phyloP scores from a whole-genome alignment of 768 basidiomycete species.

The Boletus eberwhitei region DNA sequence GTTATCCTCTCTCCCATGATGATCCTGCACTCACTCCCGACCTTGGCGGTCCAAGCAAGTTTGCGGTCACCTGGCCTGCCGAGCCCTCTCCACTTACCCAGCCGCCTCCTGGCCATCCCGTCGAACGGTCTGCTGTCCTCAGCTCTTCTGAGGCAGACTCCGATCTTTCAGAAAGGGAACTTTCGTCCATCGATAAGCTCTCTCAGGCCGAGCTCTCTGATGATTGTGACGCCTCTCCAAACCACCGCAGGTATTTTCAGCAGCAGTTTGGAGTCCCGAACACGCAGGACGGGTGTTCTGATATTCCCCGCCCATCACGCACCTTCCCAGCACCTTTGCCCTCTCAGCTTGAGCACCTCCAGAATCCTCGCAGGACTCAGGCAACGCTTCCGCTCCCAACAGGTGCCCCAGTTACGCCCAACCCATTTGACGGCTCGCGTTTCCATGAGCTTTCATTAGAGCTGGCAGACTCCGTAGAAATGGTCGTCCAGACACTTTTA shows the following conservation, averaged over 20 bases:
- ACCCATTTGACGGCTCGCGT: constrained; percentile 28
- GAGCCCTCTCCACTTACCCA: constrained; percentile 41
- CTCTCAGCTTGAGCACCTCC: constrained; percentile 70
- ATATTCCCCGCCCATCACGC: constrained; percentile 60
- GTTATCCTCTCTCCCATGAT: constrained; percentile 41
- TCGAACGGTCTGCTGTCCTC: constrained; percentile 39
- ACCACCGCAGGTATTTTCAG: constrained; percentile 23
- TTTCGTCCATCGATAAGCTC: constrained; percentile 28
- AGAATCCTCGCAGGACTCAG: constrained; percentile 55
- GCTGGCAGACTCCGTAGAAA: constrained; percentile 87
- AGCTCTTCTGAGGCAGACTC: constrained; percentile 53
- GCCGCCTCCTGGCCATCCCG: constrained; percentile 30
- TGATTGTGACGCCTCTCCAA: constrained; percentile 26
- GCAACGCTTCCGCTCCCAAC: constrained; percentile 6
- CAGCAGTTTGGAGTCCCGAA: constrained; percentile 22
- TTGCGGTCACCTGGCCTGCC: constrained; percentile 56
- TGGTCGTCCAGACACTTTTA: constrained; percentile 86
- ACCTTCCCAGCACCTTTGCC: constrained; percentile 80
- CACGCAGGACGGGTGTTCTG: constrained; percentile 25
- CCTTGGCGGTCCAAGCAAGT: constrained; percentile 49
- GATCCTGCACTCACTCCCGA: constrained; percentile 46
- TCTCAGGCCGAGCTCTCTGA: constrained; percentile 33
- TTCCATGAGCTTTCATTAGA: constrained; percentile 77
- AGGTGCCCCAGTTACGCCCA: constrained; percentile 18
- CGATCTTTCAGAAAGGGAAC: constrained; percentile 47